These are phyloP conservation scores for Pythium folliculosum DNA, from an alignment of 352 stramenopile species.

Conservation along the genomic window DNA sequence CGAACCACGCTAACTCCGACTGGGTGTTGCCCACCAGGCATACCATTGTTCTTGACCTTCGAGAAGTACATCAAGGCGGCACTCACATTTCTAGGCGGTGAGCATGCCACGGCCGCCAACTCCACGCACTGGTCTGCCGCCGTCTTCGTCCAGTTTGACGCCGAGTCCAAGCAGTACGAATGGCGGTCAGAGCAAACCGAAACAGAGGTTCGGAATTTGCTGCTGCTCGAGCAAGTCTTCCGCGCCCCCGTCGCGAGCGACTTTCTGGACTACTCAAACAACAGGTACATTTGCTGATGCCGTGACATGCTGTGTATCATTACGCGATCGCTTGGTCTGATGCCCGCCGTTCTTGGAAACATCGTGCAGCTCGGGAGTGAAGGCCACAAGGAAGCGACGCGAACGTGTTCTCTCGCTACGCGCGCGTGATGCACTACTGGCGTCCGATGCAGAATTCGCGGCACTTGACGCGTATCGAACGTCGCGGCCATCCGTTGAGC, in stretches of 20 bases:
- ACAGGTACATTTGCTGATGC: slow-evolving; percentile 13
- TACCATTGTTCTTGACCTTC: slow-evolving; percentile 7
- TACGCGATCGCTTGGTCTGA: too few relatives aligned
- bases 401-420: background rate
- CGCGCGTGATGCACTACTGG: slow-evolving; percentile 1
- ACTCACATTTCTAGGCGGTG: slow-evolving; percentile 3
- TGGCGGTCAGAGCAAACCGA: background rate
- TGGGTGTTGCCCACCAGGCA: too few relatives aligned
- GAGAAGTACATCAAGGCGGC: slow-evolving; percentile 12
- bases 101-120: background rate
- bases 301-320: too few relatives aligned
- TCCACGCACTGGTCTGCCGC: background rate
- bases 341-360: background rate
- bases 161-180: background rate
- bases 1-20: too few relatives aligned
- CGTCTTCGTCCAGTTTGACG: background rate
- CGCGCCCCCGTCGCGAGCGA: slow-evolving; percentile 3
- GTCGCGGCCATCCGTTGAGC: background rate
- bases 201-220: background rate
- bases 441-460: background rate
- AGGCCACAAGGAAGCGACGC: slow-evolving; percentile 4
- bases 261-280: background rate
- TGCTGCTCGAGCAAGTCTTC: slow-evolving; percentile 23
- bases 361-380: slow-evolving; percentile 2
- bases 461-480: slow-evolving; percentile 1